Base-by-base conservation (phyloP, 2,329 filamentous ascomycete species). In the Stachybotrys echinatus region DNA sequence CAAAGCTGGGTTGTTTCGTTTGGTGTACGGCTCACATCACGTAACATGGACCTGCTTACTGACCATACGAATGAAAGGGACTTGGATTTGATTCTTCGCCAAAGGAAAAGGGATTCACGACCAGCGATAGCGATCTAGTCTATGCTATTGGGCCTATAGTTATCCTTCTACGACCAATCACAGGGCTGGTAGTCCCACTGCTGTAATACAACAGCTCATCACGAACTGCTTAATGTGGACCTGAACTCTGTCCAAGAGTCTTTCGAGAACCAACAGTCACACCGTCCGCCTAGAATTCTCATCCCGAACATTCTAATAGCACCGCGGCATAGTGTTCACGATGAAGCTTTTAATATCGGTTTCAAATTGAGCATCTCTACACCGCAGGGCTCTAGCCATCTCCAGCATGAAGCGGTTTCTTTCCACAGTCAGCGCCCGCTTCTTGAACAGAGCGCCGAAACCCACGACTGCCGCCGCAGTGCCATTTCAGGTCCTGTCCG, bases 401-500 rank as follows among this genome's bases (percentile, higher is more conserved):
- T 34, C 27, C 27, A 34, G 27, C 27, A 34, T 34, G 27, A 34
- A 34, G 27, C 27, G 27, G 10, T 34, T 34, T 34, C 27, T 34
- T 34, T 34, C 27, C 14, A 34, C 27, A 14, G 14, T 34, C 14
- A 14, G 27, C 27, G 27, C 27, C 27, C 27, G 27, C 27, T 14
- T 34, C 27, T 34, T 34, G 27, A 5, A 34, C 27, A 34, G 27
- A 34, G 27, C 27, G 14, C 27, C 27, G 10, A 34, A 34, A 34
- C 27, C 27, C 27, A 34, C 27, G 27, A 34, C 14, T 14, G 27
- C 27, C 27, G 14, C 27, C 27, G n/a, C n/a, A n/a, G 10, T 34
- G 27, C 27, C 27, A 34, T 34, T 34, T 34, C 63, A 66, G 47
- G 56, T 75, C 54, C 65, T 78, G 51, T 80, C 76, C 1, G 76